Conservation (phyloP, 805 yeast genomes). For the Myxozyma lipomycoides region DNA sequence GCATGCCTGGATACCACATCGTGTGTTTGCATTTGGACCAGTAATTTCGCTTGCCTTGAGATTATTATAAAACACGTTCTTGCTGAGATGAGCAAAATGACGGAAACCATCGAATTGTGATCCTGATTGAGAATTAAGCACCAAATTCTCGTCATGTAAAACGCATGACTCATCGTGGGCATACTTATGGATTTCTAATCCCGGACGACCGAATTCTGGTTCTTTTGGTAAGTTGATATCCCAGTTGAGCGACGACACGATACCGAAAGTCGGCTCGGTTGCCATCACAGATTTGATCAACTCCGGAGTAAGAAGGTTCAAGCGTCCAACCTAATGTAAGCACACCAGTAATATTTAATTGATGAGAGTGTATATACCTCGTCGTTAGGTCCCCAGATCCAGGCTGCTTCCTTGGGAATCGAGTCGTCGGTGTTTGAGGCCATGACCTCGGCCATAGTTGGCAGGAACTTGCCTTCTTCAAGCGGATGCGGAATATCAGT, state of each 20-base stretch:
- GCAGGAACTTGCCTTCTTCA: conserved; percentile 16
- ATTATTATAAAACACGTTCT: conserved; percentile 29
- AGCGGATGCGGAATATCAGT: conserved; percentile 11
- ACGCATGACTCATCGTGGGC: conserved; percentile 1
- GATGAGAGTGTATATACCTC: conserved; percentile 15
- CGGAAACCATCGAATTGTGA: conserved; percentile 37
- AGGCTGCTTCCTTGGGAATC: conserved; percentile 30
- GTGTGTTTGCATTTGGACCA: conserved; percentile 16
- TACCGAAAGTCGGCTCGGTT: conserved; percentile 19
- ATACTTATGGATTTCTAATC: conserved; percentile 8
- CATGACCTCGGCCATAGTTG: conserved; percentile 22
- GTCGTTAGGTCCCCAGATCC: conserved; percentile 33
- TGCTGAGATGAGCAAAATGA: conserved; percentile 32
- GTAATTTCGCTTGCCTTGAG: conserved; percentile 29
- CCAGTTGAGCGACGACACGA: conserved; percentile 30
- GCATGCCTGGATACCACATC: conserved; percentile 30
- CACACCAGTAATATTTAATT: background rate
- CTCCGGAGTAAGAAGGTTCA: conserved; percentile 30
- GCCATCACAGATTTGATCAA: conserved; percentile 21
- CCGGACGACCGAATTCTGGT: conserved; percentile 32
- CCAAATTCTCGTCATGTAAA: conserved; percentile 32
- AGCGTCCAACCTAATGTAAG: conserved; percentile 23
- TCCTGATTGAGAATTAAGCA: conserved; percentile 35
- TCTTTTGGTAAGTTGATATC: conserved; percentile 28
- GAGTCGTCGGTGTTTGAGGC: conserved; percentile 9